phyloP scores from a whole-genome alignment of 345 rosid species.

The Moringa oleifera region DNA sequence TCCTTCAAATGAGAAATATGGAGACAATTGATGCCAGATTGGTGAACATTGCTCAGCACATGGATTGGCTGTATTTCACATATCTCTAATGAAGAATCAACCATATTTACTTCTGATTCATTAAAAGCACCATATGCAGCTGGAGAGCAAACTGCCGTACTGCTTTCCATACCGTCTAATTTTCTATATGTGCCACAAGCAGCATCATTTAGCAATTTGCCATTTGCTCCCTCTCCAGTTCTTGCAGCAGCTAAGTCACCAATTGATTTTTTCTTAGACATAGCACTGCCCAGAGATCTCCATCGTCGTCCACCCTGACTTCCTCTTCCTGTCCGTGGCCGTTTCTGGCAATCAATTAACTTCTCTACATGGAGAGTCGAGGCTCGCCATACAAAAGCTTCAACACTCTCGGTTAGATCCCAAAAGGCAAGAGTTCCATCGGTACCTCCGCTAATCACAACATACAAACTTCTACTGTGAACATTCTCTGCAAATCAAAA shows the following conservation, averaged over 20 bases:
- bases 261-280: constrained; percentile 22
- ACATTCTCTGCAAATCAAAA: constrained; percentile 37
- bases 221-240: constrained; percentile 17
- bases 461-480: constrained; percentile 35
- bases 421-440: constrained; percentile 94
- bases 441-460: constrained; percentile 80
- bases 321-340: constrained; percentile 93
- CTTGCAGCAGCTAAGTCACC: constrained; percentile 12
- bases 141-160: constrained; percentile 19
- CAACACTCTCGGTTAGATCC: constrained; percentile 66
- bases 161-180: constrained; percentile 14
- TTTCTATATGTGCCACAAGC: constrained; percentile 14
- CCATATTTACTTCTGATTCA: constrained; percentile 24
- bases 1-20: constrained; percentile 47
- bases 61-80: constrained; percentile 54
- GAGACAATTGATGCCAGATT: constrained; percentile 88
- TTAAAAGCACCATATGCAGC: constrained; percentile 13
- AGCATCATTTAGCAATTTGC: constrained; percentile 8
- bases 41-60: constrained; percentile 55
- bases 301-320: constrained; percentile 94
- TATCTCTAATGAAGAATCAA: constrained; percentile 34
- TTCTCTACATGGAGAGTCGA: constrained; percentile 48
- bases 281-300: constrained; percentile 38
- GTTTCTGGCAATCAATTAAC: constrained; percentile 54
- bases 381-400: constrained; percentile 58